These are phyloP conservation scores for Podila minutissima DNA, from an alignment of 192 early-diverging fungal genomes.

Conservation along the genomic window DNA sequence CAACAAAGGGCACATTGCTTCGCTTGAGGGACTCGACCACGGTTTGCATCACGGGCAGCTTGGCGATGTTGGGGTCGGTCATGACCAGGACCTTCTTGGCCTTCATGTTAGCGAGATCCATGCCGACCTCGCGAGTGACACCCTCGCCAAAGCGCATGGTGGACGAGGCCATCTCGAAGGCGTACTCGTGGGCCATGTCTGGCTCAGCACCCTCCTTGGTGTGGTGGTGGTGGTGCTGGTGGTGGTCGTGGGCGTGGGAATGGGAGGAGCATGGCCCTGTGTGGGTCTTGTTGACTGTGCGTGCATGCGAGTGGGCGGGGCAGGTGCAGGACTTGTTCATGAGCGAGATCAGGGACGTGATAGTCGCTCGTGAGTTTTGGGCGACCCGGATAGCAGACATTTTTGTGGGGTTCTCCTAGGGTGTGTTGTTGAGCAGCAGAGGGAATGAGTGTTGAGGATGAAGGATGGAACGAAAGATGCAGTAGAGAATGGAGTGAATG, in stretches of 20 bases:
- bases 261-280: constrained; percentile 7
- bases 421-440: neutral
- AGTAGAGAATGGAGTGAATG: neutral
- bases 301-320: constrained; percentile 42
- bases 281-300: constrained; percentile 13
- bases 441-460: neutral
- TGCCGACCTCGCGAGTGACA: constrained; percentile 86
- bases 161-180: constrained; percentile 90
- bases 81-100: constrained; percentile 88
- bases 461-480: neutral
- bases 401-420: neutral
- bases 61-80: constrained; percentile 80
- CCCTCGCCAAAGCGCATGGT: constrained; percentile 88
- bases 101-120: constrained; percentile 82
- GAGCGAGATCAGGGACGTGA: constrained; percentile 50
- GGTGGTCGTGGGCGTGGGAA: constrained; percentile 25
- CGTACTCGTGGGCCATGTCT: constrained; percentile 65
- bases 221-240: neutral
- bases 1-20: constrained; percentile 70
- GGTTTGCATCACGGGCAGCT: constrained; percentile 78
- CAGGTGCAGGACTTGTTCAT: constrained; percentile 54
- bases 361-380: constrained; percentile 33
- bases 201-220: neutral
- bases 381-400: constrained; percentile 44
- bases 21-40: constrained; percentile 80